These are phyloP conservation scores for Hondaea fermentalgiana DNA, from an alignment of 108 stramenopile species.

Conservation along the genomic window DNA sequence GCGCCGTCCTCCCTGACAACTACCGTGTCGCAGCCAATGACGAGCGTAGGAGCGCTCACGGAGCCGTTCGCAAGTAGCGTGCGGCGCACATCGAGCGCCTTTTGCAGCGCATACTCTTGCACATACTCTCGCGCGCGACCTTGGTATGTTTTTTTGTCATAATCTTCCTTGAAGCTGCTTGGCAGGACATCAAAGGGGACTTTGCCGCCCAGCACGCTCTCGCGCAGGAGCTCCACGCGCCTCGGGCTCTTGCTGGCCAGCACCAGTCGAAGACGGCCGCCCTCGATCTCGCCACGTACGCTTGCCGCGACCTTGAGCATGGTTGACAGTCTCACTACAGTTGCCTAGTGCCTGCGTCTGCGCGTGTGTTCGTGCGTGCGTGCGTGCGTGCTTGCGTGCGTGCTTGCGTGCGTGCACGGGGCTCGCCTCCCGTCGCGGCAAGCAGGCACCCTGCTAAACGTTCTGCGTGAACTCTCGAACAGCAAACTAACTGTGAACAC, in stretches of 20 bases:
- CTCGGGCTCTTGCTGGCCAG: not conserved
- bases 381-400: no score
- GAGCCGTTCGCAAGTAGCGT: not conserved
- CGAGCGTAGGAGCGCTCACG: not conserved
- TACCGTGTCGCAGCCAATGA: conserved; percentile 51
- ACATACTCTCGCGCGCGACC: conserved; percentile 33
- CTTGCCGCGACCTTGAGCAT: not conserved
- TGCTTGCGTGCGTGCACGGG: no score
- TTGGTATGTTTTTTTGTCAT: conserved; percentile 2
- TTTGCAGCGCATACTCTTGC: conserved; percentile 25
- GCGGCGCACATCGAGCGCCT: conserved; percentile 24
- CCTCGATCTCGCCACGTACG: not conserved
- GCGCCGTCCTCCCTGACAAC: conserved; percentile 33
- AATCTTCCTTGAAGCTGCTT: conserved; percentile 38
- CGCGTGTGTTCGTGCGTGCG: not conserved
- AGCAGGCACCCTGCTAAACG: no score
- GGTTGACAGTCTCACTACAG: not conserved
- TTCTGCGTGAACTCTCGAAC: no score
- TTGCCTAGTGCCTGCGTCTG: not conserved
- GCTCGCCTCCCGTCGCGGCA: no score
- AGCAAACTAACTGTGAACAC: no score
- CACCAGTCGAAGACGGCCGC: not conserved
- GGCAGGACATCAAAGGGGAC: conserved; percentile 1
- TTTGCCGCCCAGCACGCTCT: not conserved
- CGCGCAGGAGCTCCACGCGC: not conserved